Base-by-base conservation (phyloP, 2,329 filamentous ascomycete genomes). In the Penicillium concentricum region DNA sequence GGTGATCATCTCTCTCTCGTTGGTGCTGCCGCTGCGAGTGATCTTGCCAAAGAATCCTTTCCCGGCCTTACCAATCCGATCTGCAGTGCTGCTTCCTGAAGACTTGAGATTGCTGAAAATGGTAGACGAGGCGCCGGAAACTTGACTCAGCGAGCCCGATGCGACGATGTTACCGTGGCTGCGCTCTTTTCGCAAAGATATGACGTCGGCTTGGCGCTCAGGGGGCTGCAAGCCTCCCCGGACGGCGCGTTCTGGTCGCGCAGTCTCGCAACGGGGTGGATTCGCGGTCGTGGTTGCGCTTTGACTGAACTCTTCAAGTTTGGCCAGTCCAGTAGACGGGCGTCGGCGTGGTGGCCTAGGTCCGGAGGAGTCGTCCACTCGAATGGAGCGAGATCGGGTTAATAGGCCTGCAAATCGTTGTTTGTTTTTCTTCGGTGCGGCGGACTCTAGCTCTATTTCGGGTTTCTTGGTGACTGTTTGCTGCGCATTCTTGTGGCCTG, bases 11-110 rank as follows among this genome's bases (percentile, higher is more conserved):
- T 88, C 70, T 87, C 89, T 64, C 75, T 83, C 77, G 37, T 87
- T 84, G 63, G 86, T 89, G 69, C 89, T 90, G 44, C 82, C 82
- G 67, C 87, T 89, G 54, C 90, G 83, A 20, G 82, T 83, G 63
- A 87, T 82, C 74, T 94, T 94, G 58, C 89, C 89, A 68, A 96
- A 92, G 50, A 95, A 81, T 10, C 89, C 88, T 69, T 92, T 93
- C 62, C 90, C 88, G 60, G 93, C 85, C 67, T 91, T 91, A 61
- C 81, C 81, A 56, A 86, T 72, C 39, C 82, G 81, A 61, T 91
- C 90, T 22, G 90, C 90, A 53, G 90, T 89, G 66, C 87, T 88
- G 49, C 84, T 88, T 18, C 87, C 87, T 5, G 87, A 87, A 64
- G 83, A 87, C 63, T 88, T 89, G 44, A 94, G 77, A 55, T 88